Percentiles rank a stretch among this genome's conserved stretches.
These are phyloP conservation scores for Protomyces inouyei DNA, from an alignment of 1,139 yeast genomes.

Conservation along the genomic window DNA sequence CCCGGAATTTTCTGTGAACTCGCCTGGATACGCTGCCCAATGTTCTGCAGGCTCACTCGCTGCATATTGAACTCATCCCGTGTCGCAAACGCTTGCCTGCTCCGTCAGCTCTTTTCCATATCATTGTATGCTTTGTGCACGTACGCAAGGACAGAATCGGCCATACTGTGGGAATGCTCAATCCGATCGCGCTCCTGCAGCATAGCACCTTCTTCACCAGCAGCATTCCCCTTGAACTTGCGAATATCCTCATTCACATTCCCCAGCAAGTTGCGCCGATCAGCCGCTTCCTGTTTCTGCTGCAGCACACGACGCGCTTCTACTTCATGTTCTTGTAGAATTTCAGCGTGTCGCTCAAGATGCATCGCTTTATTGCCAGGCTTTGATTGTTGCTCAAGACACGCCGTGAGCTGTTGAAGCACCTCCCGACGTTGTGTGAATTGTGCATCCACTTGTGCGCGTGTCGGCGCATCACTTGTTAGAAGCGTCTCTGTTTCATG, in stretches of 20 bases:
- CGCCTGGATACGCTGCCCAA: conserved; percentile 59
- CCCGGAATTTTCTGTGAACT: conserved; percentile 75
- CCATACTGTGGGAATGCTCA: conserved; percentile 65
- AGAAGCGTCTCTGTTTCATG: conserved; percentile 51
- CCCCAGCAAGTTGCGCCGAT: conserved; percentile 64
- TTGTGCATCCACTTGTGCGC: background rate
- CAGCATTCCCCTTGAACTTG: conserved; percentile 36
- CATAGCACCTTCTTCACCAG: conserved; percentile 59
- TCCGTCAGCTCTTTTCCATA: background rate
- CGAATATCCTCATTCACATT: conserved; percentile 75
- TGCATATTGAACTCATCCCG: conserved; percentile 78
- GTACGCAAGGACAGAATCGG: conserved; percentile 63
- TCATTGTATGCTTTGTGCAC: background rate
- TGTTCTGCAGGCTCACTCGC: conserved; percentile 56
- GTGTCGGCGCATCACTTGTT: conserved; percentile 1
- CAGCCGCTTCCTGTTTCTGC: conserved; percentile 66
- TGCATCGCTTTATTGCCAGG: conserved; percentile 68
- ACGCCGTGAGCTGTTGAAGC: conserved; percentile 42
- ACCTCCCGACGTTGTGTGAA: conserved; percentile 43
- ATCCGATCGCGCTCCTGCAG: conserved; percentile 71
- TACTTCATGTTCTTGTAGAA: conserved; percentile 61
- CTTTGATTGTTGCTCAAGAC: conserved; percentile 56
- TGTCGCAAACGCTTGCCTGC: conserved; percentile 74
- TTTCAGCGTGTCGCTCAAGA: conserved; percentile 74
- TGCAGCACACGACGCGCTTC: conserved; percentile 58